Percentiles rank a stretch among this genome's conserved stretches.
Evolutionary conservation across 345 rosid genomes (phyloP).

Genomic region (Cardamine resedifolia): DNA sequence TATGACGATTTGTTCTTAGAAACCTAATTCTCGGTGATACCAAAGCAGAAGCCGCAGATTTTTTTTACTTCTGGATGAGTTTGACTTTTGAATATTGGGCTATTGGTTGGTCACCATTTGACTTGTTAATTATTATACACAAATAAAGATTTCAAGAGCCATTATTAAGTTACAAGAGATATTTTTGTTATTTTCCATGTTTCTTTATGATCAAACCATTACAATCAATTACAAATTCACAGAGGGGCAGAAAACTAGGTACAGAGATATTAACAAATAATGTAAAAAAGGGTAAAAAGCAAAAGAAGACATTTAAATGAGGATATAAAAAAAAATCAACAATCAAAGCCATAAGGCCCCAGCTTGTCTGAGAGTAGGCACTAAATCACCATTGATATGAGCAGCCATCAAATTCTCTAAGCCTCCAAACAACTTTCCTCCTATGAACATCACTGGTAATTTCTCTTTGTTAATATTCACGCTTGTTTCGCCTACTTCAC

Average conservation of each 20-base stretch:
- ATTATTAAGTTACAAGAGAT: neutral
- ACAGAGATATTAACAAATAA: constrained; percentile 15
- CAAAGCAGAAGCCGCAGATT: neutral
- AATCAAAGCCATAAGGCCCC: constrained; percentile 89
- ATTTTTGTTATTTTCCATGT: neutral
- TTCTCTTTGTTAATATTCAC: constrained; percentile 40
- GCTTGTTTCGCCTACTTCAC: constrained; percentile 24
- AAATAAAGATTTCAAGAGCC: neutral
- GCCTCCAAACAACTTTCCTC: constrained; percentile 88
- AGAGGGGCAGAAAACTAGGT: neutral
- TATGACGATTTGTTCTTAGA: neutral
- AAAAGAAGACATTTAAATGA: neutral
- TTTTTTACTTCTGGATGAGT: neutral
- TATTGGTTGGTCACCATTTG: neutral
- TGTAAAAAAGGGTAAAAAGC: neutral
- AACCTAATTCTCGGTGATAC: neutral
- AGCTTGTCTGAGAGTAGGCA: constrained; percentile 81
- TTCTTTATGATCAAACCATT: constrained; percentile 10
- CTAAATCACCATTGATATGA: constrained; percentile 83
- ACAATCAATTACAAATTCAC: constrained; percentile 28
- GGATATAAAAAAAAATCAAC: neutral
- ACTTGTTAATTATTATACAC: neutral
- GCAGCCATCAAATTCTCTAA: constrained; percentile 91
- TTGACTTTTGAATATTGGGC: constrained; percentile 1
- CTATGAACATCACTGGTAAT: constrained; percentile 82